These are phyloP conservation scores for Fragilariopsis cylindrus DNA, from an alignment of 108 stramenopile species.

Conservation along the genomic window DNA sequence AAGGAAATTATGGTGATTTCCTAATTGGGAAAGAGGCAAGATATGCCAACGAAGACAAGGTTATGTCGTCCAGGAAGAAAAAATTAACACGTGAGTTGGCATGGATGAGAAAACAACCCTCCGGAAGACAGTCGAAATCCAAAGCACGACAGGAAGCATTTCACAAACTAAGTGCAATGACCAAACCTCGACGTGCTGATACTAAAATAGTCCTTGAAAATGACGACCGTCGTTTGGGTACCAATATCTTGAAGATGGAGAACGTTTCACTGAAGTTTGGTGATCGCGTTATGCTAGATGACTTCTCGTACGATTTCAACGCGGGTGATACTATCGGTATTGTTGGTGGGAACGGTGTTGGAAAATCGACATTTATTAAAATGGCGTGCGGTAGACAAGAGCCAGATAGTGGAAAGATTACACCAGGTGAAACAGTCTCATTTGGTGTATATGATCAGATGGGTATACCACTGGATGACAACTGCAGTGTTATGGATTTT, in stretches of 20 bases:
- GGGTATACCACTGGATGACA: constrained; percentile 53
- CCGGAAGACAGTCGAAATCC: constrained; percentile 35
- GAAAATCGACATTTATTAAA: constrained; percentile 56
- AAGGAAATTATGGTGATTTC: constrained; percentile 86
- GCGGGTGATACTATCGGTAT: constrained; percentile 69
- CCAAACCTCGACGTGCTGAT: constrained; percentile 63
- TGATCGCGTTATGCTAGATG: constrained; percentile 55
- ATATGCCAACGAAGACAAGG: constrained; percentile 21
- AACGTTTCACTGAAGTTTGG: constrained; percentile 60
- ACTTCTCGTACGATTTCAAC: constrained; percentile 73
- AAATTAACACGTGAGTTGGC: constrained; percentile 57
- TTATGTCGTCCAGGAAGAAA: constrained; percentile 57
- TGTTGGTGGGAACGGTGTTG: constrained; percentile 63
- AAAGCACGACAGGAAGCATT: constrained; percentile 65
- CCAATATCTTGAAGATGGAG: constrained; percentile 48
- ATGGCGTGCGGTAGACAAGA: constrained; percentile 50
- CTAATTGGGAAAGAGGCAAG: constrained; percentile 44
- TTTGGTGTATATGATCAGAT: constrained; percentile 77
- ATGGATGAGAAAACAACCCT: constrained; percentile 82
- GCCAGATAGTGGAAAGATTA: constrained; percentile 52
- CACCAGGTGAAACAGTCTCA: constrained; percentile 69
- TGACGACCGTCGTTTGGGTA: constrained; percentile 44
- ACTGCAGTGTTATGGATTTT: constrained; percentile 61
- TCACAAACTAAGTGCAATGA: constrained; percentile 64
- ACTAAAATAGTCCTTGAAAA: constrained; percentile 43